Evolutionary conservation across 805 yeast species (phyloP).

Genomic region (Kuraishia ogatae): DNA sequence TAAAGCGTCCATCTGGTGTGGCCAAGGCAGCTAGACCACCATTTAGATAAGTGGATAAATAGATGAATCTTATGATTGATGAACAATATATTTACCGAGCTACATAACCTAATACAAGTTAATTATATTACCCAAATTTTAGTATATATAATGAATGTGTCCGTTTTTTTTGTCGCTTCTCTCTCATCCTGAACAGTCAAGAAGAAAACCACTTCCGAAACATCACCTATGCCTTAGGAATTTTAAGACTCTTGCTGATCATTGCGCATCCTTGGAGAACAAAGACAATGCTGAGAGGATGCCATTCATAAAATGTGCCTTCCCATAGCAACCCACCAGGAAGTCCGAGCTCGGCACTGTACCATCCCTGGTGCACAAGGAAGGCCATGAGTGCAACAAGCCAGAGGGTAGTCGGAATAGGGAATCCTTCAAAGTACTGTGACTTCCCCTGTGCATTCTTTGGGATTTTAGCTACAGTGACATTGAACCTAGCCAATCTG

Average conservation of each 20-base stretch:
- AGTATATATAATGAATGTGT: background rate
- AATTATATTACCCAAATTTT: background rate
- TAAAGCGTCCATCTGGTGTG: background rate
- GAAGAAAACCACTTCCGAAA: background rate
- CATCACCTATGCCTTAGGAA: slow-evolving; percentile 62
- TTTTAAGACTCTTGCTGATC: slow-evolving; percentile 83
- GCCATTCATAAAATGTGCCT: slow-evolving; percentile 62
- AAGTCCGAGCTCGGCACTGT: slow-evolving; percentile 28
- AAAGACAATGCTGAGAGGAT: slow-evolving; percentile 57
- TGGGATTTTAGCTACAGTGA: slow-evolving; percentile 87
- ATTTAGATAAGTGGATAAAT: background rate
- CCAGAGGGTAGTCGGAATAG: slow-evolving; percentile 81
- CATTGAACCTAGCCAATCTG: slow-evolving; percentile 91
- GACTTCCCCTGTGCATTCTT: slow-evolving; percentile 84
- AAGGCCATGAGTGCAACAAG: slow-evolving; percentile 69
- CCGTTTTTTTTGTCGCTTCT: background rate
- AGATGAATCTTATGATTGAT: background rate
- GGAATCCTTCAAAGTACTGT: slow-evolving; percentile 91
- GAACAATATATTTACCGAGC: no score
- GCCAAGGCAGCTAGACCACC: background rate
- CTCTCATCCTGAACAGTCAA: no score
- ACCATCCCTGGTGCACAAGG: slow-evolving; percentile 43
- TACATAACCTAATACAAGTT: no score
- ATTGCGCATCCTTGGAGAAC: slow-evolving; percentile 80
- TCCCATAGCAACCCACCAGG: slow-evolving; percentile 59